Evolutionary conservation across 345 rosid genomes (phyloP).

Genomic region (Dipteronia dyeriana): DNA sequence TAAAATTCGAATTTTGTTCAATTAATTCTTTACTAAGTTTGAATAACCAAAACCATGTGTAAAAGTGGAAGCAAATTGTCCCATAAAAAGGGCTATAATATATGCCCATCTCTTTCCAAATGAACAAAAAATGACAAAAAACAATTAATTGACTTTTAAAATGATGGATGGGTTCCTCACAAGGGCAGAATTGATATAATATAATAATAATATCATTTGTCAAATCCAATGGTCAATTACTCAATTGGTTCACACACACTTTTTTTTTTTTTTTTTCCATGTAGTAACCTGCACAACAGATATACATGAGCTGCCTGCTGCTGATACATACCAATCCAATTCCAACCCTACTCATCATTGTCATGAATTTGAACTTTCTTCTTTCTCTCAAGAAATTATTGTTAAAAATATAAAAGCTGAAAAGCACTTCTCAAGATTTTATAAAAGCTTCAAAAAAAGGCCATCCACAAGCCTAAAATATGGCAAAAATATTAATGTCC

Average conservation of each 20-base stretch:
- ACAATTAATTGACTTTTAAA: constrained; percentile 7
- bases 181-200: not conserved
- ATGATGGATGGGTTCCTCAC: not conserved
- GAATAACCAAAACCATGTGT: not conserved
- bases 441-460: constrained; percentile 32
- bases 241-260: constrained; percentile 10
- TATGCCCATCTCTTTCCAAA: not conserved
- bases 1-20: not conserved
- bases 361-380: not conserved
- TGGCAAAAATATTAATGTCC: not conserved
- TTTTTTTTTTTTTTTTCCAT: too few relatives aligned
- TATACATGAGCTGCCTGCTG: not conserved
- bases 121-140: not conserved
- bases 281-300: constrained; percentile 8
- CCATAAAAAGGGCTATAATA: not conserved
- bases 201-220: not conserved
- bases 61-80: not conserved
- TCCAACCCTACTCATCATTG: constrained; percentile 11
- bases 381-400: not conserved
- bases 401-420: constrained; percentile 12
- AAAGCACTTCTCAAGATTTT: constrained; percentile 22
- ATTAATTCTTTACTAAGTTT: too few relatives aligned
- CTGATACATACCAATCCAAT: constrained; percentile 5
- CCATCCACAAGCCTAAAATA: constrained; percentile 46
- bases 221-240: constrained; percentile 4